Percentiles rank a stretch among this genome's conserved stretches.
Conservation (phyloP, 1,284 basidiomycete genomes). For the Rhizoctonia solani region DNA sequence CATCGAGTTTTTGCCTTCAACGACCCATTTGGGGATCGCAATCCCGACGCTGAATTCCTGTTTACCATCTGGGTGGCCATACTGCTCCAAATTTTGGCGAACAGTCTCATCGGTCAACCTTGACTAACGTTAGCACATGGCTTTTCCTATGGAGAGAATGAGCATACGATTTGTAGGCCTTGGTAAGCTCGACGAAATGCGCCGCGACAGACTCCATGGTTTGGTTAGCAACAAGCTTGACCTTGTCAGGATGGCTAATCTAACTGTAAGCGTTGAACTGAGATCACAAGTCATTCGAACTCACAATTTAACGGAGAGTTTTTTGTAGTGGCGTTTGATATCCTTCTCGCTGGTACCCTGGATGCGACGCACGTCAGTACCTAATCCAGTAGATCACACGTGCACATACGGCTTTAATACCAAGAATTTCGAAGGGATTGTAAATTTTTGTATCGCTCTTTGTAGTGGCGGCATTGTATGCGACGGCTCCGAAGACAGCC, state of each 20-base stretch:
- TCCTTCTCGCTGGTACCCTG: constrained; percentile 80
- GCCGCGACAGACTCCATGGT: constrained; percentile 89
- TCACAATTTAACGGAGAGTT: constrained; percentile 86
- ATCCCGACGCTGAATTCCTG: constrained; percentile 96
- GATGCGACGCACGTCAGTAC: background rate
- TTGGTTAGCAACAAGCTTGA: constrained; percentile 79
- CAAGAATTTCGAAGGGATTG: constrained; percentile 94
- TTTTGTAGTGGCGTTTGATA: constrained; percentile 96
- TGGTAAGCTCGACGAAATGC: constrained; percentile 92
- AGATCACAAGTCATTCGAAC: too few relatives aligned
- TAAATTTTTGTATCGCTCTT: constrained; percentile 75
- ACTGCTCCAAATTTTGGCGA: constrained; percentile 88
- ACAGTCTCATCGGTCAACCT: constrained; percentile 93
- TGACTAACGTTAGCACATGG: background rate
- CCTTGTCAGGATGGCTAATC: constrained; percentile 98
- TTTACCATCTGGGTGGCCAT: constrained; percentile 95
- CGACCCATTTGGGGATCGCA: constrained; percentile 92
- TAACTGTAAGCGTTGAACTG: too few relatives aligned
- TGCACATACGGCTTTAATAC: constrained; percentile 65
- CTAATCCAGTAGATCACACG: background rate
- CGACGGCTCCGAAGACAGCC: constrained; percentile 70
- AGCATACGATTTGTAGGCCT: constrained; percentile 92
- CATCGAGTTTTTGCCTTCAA: constrained; percentile 89
- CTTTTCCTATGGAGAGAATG: background rate
- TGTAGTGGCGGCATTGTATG: constrained; percentile 65